phyloP scores from a whole-genome alignment of 768 basidiomycete species.

The Boletus sp. region DNA sequence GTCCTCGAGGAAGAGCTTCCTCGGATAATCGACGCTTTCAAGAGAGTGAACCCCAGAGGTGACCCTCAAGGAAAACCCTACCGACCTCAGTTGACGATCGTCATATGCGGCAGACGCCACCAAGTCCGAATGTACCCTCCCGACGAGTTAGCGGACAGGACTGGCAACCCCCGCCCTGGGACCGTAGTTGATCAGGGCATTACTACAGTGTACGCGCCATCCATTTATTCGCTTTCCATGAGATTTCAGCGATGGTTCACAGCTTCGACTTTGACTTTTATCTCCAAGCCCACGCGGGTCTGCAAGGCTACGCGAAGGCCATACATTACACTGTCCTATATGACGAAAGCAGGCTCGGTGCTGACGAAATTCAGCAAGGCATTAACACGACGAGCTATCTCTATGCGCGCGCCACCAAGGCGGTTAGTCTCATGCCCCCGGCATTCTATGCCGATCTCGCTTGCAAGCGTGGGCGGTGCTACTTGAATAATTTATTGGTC shows the following conservation, averaged over 20 bases:
- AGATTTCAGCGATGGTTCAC: neutral
- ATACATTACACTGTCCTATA: slow-evolving; percentile 81
- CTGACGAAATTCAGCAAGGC: slow-evolving; percentile 72
- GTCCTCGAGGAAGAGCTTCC: slow-evolving; percentile 61
- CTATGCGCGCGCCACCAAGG: slow-evolving; percentile 75
- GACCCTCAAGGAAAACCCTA: slow-evolving; percentile 45
- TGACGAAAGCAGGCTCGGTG: slow-evolving; percentile 64
- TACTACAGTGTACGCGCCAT: slow-evolving; percentile 55
- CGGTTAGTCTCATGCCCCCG: slow-evolving; percentile 74
- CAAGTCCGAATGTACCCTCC: slow-evolving; percentile 59
- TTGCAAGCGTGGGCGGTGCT: slow-evolving; percentile 74
- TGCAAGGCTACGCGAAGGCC: slow-evolving; percentile 66
- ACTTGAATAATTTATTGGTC: slow-evolving; percentile 66
- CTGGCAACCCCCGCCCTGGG: slow-evolving; percentile 76
- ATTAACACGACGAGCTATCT: slow-evolving; percentile 67
- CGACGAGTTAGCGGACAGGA: slow-evolving; percentile 47
- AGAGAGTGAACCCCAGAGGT: slow-evolving; percentile 40
- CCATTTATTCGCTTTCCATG: neutral
- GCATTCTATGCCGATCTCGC: slow-evolving; percentile 82
- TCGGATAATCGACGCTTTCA: slow-evolving; percentile 58
- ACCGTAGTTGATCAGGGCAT: slow-evolving; percentile 80
- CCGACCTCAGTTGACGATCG: slow-evolving; percentile 60
- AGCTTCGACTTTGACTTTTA: slow-evolving; percentile 67
- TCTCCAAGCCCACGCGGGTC: slow-evolving; percentile 69
- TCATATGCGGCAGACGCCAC: slow-evolving; percentile 77